Evolutionary conservation across 495 filamentous ascomycete genomes (phyloP).

Genomic region (Annulohypoxylon maeteangense): DNA sequence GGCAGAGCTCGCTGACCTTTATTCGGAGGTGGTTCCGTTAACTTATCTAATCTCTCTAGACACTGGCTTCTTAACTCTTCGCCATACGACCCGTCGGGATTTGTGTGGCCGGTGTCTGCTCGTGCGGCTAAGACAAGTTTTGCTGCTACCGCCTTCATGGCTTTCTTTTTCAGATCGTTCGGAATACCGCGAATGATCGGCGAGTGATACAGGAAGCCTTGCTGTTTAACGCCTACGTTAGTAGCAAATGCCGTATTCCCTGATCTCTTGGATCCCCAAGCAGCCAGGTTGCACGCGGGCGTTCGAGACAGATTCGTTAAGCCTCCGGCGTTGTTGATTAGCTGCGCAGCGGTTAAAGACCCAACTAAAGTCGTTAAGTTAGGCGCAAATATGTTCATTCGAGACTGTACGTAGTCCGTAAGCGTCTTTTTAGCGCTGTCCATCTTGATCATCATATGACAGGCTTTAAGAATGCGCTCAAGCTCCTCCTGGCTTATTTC

Average conservation of each 20-base stretch:
- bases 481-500: constrained; percentile 80
- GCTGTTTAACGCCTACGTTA: constrained; percentile 89
- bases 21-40: constrained; percentile 93
- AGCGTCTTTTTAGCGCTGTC: constrained; percentile 88
- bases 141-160: constrained; percentile 92
- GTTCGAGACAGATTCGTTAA: constrained; percentile 89
- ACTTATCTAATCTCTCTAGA: constrained; percentile 88
- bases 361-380: constrained; percentile 94
- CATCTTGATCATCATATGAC: constrained; percentile 85
- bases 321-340: constrained; percentile 93
- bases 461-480: constrained; percentile 77
- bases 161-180: constrained; percentile 88
- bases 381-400: constrained; percentile 95
- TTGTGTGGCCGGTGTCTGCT: constrained; percentile 85
- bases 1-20: constrained; percentile 88
- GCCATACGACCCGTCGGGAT: constrained; percentile 83
- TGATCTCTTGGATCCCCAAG: constrained; percentile 88
- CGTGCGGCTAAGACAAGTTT: constrained; percentile 93
- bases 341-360: constrained; percentile 93
- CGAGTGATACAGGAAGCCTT: constrained; percentile 94
- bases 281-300: constrained; percentile 90
- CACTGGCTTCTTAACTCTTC: constrained; percentile 86
- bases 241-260: constrained; percentile 88
- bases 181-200: constrained; percentile 86
- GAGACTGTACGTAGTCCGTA: constrained; percentile 95